These are phyloP conservation scores for Colletotrichum liriopes DNA, from an alignment of 2,329 filamentous ascomycete genomes.

Conservation along the genomic window DNA sequence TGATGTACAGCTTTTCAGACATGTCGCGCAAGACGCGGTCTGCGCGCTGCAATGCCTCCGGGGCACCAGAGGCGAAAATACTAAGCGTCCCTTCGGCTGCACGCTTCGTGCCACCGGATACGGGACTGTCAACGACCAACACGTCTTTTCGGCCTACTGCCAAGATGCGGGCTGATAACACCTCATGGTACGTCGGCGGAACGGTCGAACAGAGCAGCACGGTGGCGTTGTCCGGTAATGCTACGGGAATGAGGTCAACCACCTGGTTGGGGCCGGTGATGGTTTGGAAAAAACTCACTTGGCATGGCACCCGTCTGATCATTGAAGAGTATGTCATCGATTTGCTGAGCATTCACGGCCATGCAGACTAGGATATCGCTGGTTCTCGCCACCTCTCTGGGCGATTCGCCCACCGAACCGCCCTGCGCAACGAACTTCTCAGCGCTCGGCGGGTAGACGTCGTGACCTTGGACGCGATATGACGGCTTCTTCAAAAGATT, in stretches of 20 bases:
- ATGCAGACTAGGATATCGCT: constrained; percentile 54
- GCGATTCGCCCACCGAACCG: constrained; percentile 44
- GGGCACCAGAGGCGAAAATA: constrained; percentile 73
- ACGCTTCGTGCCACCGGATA: constrained; percentile 79
- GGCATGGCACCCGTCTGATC: constrained; percentile 47
- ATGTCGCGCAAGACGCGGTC: constrained; percentile 70
- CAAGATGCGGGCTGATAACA: constrained; percentile 33
- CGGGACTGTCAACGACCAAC: constrained; percentile 78
- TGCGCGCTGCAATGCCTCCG: constrained; percentile 65
- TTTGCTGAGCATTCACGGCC: constrained; percentile 55
- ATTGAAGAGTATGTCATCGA: constrained; percentile 52
- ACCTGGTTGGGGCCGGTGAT: not conserved
- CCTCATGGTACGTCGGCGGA: constrained; percentile 49
- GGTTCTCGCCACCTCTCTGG: constrained; percentile 48
- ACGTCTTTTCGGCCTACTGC: constrained; percentile 38
- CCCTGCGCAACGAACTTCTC: constrained; percentile 49
- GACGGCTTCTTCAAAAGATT: constrained; percentile 50
- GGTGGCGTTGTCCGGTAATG: constrained; percentile 39
- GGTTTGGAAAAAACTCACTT: constrained; percentile 18
- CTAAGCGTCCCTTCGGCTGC: constrained; percentile 80
- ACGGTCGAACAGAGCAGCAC: constrained; percentile 55
- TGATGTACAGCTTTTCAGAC: constrained; percentile 69
- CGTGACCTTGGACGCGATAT: constrained; percentile 52
- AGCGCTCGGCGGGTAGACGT: constrained; percentile 50
- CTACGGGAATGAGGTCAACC: constrained; percentile 22